These are phyloP conservation scores for Podaxis sp. DNA, from an alignment of 768 basidiomycete genomes.

Conservation along the genomic window DNA sequence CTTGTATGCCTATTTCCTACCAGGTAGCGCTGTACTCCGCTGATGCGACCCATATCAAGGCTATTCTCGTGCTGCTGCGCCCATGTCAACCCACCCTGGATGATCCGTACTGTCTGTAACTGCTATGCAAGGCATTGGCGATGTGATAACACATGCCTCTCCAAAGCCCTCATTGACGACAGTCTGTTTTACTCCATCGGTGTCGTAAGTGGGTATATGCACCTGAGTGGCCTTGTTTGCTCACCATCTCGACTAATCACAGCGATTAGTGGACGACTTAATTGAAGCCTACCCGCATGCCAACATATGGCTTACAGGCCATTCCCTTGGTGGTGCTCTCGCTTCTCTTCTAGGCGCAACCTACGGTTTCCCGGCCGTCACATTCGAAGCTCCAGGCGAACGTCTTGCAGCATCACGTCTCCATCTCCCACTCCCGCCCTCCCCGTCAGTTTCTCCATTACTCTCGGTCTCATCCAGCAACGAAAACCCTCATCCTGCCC, in stretches of 20 bases:
- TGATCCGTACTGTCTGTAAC: constrained; percentile 82
- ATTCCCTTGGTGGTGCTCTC: constrained; percentile 88
- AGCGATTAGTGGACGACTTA: constrained; percentile 90
- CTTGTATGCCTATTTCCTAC: constrained; percentile 33
- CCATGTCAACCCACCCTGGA: constrained; percentile 84
- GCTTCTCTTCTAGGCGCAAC: constrained; percentile 88
- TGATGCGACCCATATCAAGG: constrained; percentile 19
- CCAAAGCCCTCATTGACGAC: constrained; percentile 81
- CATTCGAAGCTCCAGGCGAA: constrained; percentile 87
- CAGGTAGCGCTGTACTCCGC: background rate
- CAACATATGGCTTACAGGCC: constrained; percentile 88
- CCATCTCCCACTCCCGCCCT: constrained; percentile 82
- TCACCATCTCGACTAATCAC: background rate
- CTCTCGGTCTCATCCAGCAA: background rate
- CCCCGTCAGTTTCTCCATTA: constrained; percentile 37
- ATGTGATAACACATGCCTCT: constrained; percentile 82
- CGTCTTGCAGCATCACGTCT: constrained; percentile 73
- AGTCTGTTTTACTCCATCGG: constrained; percentile 92
- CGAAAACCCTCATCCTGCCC: constrained; percentile 33
- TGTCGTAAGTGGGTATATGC: constrained; percentile 51
- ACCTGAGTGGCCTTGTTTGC: background rate
- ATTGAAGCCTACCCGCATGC: constrained; percentile 78
- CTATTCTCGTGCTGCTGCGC: constrained; percentile 95
- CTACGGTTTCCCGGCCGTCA: constrained; percentile 87
- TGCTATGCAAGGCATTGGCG: constrained; percentile 72